These are phyloP conservation scores for Gaeumannomyces tritici DNA, from an alignment of 2,329 filamentous ascomycete species.

Conservation along the genomic window DNA sequence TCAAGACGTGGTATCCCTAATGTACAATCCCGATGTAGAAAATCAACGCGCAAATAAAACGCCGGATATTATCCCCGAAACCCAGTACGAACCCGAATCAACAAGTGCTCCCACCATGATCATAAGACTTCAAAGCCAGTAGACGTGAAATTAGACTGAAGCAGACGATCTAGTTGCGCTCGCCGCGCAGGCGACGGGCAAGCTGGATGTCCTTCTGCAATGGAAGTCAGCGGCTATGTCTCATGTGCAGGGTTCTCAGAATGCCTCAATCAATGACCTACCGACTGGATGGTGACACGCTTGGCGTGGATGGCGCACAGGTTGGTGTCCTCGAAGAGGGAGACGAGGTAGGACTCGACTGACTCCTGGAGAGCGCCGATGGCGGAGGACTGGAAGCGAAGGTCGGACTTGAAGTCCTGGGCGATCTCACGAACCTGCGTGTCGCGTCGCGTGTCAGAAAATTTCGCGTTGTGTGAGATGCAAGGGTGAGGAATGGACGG, in stretches of 20 bases:
- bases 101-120: conserved; percentile 22
- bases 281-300: conserved; percentile 91
- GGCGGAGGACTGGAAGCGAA: conserved; percentile 96
- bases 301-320: conserved; percentile 98
- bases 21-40: conserved; percentile 35
- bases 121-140: conserved; percentile 8
- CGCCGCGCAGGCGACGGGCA: conserved; percentile 87
- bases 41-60: conserved; percentile 13
- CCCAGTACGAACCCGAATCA: conserved; percentile 26
- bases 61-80: conserved; percentile 27
- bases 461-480: conserved; percentile 8
- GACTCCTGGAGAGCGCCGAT: conserved; percentile 97
- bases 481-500: conserved; percentile 4
- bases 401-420: conserved; percentile 89
- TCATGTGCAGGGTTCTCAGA: background rate
- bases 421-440: conserved; percentile 79
- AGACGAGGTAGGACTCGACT: conserved; percentile 96
- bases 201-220: conserved; percentile 97
- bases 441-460: background rate
- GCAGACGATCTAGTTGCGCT: conserved; percentile 60
- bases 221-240: conserved; percentile 22
- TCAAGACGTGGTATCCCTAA: conserved; percentile 14
- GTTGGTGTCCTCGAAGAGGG: conserved; percentile 97
- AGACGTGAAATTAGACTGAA: conserved; percentile 11
- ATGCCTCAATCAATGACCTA: conserved; percentile 25